Evolutionary conservation across 139 green algal species (phyloP), one percentile per base, ranked within the genome.

Genomic region (Micractinium conductrix): DNA sequence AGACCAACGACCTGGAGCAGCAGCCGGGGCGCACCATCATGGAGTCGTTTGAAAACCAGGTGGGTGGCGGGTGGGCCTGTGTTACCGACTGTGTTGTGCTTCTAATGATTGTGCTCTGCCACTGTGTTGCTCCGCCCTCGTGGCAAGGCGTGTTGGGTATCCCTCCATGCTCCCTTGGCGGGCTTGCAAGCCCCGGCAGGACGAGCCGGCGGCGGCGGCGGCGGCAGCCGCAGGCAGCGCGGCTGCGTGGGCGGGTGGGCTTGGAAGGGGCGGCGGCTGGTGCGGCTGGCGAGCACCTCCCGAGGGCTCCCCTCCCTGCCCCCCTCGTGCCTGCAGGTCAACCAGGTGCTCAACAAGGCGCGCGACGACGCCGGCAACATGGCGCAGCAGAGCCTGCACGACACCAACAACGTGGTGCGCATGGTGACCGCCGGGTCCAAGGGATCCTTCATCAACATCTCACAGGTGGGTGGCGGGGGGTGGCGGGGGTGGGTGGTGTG

Each of bases 361-460:
- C 92, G 96, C 84, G 95, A 99, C 76, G 93, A 98, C 71, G 96
- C 97, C 40, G 97, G 97, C 79, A 97, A 97, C 79, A 93, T 88
- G 42, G 97, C 97, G 26, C 95, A 98, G 88, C 63, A 78, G 67
- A 48, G 42, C 21, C 89, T 99, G 68, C 87, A 91, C 50, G 97
- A 97, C 83, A 93, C 90, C 79, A 99, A 99, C 94, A 99, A 99
- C 88, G 96, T 99, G 35, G 97, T 99, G 88, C 95, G 95, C 87
- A 99, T 99, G 97, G 96, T 99, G 44, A 97, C 93, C 7, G 95
- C 95, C 19, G 97, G 97, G 35, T 95, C 89, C 88, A 99, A 99
- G 93, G 97, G 97, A 44, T 98, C 94, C 44, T 98, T 98, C 93
- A 98, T 99, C 91, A 99, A 99, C 94, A 99, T 99, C 90, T 99